Evolutionary conservation across 148 eudicot species (phyloP).

Genomic region (Salicornia ramosissima): DNA sequence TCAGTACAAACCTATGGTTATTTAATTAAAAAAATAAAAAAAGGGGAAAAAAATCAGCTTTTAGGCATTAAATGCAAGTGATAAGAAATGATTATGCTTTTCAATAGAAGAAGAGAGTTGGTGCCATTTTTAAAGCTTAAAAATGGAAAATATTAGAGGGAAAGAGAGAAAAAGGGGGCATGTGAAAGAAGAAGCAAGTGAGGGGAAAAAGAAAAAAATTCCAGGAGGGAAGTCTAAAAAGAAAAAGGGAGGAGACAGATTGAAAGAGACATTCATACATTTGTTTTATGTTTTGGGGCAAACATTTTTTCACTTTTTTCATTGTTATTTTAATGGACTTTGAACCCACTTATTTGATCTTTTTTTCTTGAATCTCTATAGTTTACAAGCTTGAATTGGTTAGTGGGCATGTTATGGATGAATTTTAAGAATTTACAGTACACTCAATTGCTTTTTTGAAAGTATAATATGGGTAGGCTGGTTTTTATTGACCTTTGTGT

Average conservation of each 20-base stretch:
- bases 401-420: background rate
- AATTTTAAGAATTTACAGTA: no score
- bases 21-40: background rate
- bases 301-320: conserved; percentile 5
- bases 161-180: background rate
- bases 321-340: background rate
- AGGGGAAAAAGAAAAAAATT: background rate
- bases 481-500: no score
- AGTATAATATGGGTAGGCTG: no score
- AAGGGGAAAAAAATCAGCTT: background rate
- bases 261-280: conserved; percentile 24
- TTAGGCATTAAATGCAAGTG: conserved; percentile 10
- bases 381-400: background rate
- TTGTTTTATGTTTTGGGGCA: conserved; percentile 6
- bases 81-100: conserved; percentile 22
- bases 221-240: conserved; percentile 12
- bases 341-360: background rate
- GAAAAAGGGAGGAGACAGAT: conserved; percentile 23
- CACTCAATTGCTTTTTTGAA: no score
- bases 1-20: background rate
- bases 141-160: background rate
- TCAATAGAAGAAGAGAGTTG: background rate
- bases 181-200: background rate
- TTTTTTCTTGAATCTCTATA: background rate
- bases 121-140: conserved; percentile 12